A percentile compares a stretch with the other conserved stretches of the same genome.
phyloP scores from a whole-genome alignment of 257 asterid genomes.

The Apocynum venetum region DNA sequence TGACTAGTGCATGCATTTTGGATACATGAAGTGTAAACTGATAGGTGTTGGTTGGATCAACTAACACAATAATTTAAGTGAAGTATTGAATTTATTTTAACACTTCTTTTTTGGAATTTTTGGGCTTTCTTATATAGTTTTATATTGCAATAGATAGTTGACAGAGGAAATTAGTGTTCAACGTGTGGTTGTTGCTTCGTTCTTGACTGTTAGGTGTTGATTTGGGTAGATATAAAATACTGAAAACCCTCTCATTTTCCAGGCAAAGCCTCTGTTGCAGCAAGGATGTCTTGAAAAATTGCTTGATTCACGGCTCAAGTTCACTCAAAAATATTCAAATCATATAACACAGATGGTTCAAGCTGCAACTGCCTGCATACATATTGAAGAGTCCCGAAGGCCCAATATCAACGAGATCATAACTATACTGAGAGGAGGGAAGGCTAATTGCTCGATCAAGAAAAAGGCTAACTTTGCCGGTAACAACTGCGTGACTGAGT shows the following conservation, averaged over 20 bases:
- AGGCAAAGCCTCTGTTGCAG: slow-evolving; percentile 72
- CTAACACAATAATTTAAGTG: slow-evolving; percentile 1
- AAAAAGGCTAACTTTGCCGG: slow-evolving; percentile 37
- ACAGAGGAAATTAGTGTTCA: background rate
- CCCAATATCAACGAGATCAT: slow-evolving; percentile 58
- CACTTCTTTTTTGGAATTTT: background rate
- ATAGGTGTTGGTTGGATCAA: background rate
- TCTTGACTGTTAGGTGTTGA: background rate
- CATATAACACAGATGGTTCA: slow-evolving; percentile 45
- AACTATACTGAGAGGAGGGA: slow-evolving; percentile 48
- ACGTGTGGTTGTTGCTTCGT: background rate
- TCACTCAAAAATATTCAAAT: slow-evolving; percentile 28
- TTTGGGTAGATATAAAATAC: background rate
- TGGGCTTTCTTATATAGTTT: background rate
- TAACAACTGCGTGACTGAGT: slow-evolving; percentile 26
- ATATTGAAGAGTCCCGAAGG: slow-evolving; percentile 57
- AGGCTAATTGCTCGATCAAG: slow-evolving; percentile 21
- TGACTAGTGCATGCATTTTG: background rate
- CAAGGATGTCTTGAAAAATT: slow-evolving; percentile 52
- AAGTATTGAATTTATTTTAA: background rate
- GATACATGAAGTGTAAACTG: too few relatives aligned
- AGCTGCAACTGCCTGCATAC: slow-evolving; percentile 67
- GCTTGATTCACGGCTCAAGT: slow-evolving; percentile 44
- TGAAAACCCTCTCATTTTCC: slow-evolving; percentile 9
- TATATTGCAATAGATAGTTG: background rate